Evolutionary conservation across 495 filamentous ascomycete genomes (phyloP), one percentile per base, ranked within the genome.

Genomic region (Penicillium alfredii): DNA sequence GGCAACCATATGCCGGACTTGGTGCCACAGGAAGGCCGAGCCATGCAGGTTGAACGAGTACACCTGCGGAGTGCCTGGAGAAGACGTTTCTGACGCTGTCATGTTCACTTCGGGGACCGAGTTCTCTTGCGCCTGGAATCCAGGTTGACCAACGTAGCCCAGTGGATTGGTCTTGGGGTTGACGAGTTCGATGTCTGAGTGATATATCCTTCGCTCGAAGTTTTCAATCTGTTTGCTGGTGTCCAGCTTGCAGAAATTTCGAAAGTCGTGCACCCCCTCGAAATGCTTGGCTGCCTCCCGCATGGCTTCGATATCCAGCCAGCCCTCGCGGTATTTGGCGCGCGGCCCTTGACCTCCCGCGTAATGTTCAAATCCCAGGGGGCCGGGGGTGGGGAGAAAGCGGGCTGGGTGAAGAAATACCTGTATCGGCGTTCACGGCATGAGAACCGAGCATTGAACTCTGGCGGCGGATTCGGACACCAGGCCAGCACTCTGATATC

Each of bases 371-470:
- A 69, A 55, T 13, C 63, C 68, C 33, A 56, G 30, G 18, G 53
- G 24, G 19, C 62, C 60, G 12, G 63, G 50, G 12, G 71, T 66
- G 1, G 88, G 87, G 77, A 50, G 47, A 87, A 93, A 2, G 83
- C 83, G 0, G 92, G 93, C 49, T 95, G 83, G 6, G 90, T 97
- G 70, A 98, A 98, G 73, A 94, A 96, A 63, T 97, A 98, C 25
- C 81, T 75, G 60, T 98, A 98, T 37, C 79, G 79, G 30, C 92
- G 76, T 58, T 94, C 86, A 30, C 80, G 73, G 64, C 92, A 98
- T 34, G 81, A 86, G 67, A 95, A 94, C n/a, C 93, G 80, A 9
- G 92, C 90, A 34, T 86, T 86, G 60, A 98, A 98, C 35, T 74
- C 73, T 10, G 64, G 60, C 0, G 88, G 86, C 17, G 81, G 86